Base-by-base conservation (phyloP, 2,329 filamentous ascomycete genomes). In the Cladophialophora yegresii region DNA sequence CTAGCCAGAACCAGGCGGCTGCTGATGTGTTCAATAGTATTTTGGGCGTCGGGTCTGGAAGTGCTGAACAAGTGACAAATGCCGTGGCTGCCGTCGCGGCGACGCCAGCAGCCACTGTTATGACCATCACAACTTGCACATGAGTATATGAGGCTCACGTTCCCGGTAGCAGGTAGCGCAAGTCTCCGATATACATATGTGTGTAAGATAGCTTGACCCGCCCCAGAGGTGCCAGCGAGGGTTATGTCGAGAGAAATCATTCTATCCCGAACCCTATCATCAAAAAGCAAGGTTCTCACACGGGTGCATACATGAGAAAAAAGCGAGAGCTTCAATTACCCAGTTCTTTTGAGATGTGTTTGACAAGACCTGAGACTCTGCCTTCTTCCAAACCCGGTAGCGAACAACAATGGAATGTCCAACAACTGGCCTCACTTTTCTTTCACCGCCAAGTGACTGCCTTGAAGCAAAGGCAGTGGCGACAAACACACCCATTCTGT, bases 1-100 rank as follows among this genome's bases (percentile, higher is more conserved):
- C 59, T 13, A 62, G 62, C 13, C 61, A 63, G 61, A 56, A 63
- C 26, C 65, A 67, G 40, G 65, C 65, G 22, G 63, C 63, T 16
- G 63, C 61, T 9, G 61, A 63, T 54, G 61, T 58, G 45, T 63
- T 63, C 55, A 63, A 63, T 33, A 63, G 61, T 45, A 58, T 63
- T 10, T 22, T 63, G 26, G 54, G 54, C 26, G 54, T 50, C 22
- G 28, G 16, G 20, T 36, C 20, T 43, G 59, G 23, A 10, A 45
- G 4, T 26, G 61, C 7, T 30, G 33, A 13, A 20, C 32, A 13
- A 43, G 47, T 50, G 8, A 51, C 51, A 20, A 47, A 23, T 47
- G 54, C 45, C 3, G 45, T 45, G 10, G 43, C 54, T 16, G 54
- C 43, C 28, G 50, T 12, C 8, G 9, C 51, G 22, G 33, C 33